Conservation (phyloP, 2,329 filamentous ascomycete species). For the Xylaria sp. region DNA sequence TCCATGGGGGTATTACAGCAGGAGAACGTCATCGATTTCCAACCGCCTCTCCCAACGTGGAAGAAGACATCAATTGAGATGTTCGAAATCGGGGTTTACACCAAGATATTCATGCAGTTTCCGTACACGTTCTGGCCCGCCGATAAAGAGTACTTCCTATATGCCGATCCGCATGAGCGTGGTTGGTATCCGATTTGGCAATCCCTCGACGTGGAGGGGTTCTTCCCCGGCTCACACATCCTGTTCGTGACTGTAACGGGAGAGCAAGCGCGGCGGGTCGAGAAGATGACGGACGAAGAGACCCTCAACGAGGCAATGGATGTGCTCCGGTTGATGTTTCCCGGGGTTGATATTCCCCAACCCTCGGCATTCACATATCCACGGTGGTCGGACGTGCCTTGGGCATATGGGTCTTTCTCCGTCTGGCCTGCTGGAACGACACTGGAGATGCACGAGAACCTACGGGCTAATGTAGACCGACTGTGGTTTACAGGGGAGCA, state of each 20-base stretch:
- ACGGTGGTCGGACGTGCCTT: constrained; percentile 10
- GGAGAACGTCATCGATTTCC: neutral
- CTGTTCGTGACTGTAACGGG: constrained; percentile 12
- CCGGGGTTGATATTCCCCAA: constrained; percentile 5
- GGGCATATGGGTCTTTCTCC: constrained; percentile 13
- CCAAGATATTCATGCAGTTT: constrained; percentile 17
- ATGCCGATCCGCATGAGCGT: constrained; percentile 12
- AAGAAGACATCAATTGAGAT: constrained; percentile 16
- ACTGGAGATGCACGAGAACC: constrained; percentile 16
- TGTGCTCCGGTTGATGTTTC: constrained; percentile 12
- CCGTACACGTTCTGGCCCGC: constrained; percentile 5
- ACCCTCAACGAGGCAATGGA: constrained; percentile 1
- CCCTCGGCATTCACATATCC: constrained; percentile 10
- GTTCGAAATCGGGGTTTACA: constrained; percentile 17
- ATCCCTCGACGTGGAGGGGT: constrained; percentile 8
- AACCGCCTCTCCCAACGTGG: neutral
- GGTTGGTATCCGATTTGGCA: constrained; percentile 19
- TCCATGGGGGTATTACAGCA: constrained; percentile 12
- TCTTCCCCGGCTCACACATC: constrained; percentile 15
- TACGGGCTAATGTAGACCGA: constrained; percentile 3
- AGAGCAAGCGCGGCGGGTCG: neutral
- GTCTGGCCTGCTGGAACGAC: constrained; percentile 14
- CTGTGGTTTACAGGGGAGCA: constrained; percentile 16
- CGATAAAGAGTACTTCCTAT: constrained; percentile 8
- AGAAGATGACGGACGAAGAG: constrained; percentile 12